These are phyloP conservation scores for Amanita fuliginea DNA, from an alignment of 768 basidiomycete genomes.

Conservation along the genomic window DNA sequence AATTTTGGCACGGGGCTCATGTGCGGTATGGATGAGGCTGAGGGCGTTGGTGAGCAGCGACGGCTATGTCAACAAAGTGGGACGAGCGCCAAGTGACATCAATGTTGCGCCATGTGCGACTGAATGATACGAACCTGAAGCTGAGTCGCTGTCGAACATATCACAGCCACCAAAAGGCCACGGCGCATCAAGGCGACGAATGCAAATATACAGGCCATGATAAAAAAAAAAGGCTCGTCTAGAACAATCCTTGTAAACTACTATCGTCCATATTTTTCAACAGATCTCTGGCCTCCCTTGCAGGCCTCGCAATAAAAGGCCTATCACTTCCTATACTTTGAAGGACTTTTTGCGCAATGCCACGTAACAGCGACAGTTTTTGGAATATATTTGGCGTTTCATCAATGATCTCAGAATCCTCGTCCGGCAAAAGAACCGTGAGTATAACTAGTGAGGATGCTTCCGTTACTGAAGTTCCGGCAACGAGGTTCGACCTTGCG, in stretches of 20 bases:
- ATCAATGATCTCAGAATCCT: slow-evolving; percentile 25
- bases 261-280: slow-evolving; percentile 37
- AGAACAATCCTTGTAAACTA: slow-evolving; percentile 35
- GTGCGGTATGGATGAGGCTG: too few relatives aligned
- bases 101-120: too few relatives aligned
- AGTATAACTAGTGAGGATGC: slow-evolving; percentile 52
- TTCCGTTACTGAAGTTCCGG: slow-evolving; percentile 57
- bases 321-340: slow-evolving; percentile 61
- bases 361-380: slow-evolving; percentile 45
- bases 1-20: too few relatives aligned
- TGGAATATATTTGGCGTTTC: slow-evolving; percentile 48
- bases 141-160: too few relatives aligned
- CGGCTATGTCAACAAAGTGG: too few relatives aligned
- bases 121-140: too few relatives aligned
- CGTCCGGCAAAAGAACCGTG: slow-evolving; percentile 39
- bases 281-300: slow-evolving; percentile 72
- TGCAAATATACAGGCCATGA: too few relatives aligned
- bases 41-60: too few relatives aligned
- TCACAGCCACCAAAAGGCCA: too few relatives aligned
- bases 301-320: slow-evolving; percentile 65
- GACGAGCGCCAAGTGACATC: too few relatives aligned
- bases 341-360: slow-evolving; percentile 62
- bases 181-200: too few relatives aligned
- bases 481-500: slow-evolving; percentile 47
- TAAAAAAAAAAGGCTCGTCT: neutral